phyloP scores from a whole-genome alignment of 805 yeast species.

The Saturnispora ahearnii region DNA sequence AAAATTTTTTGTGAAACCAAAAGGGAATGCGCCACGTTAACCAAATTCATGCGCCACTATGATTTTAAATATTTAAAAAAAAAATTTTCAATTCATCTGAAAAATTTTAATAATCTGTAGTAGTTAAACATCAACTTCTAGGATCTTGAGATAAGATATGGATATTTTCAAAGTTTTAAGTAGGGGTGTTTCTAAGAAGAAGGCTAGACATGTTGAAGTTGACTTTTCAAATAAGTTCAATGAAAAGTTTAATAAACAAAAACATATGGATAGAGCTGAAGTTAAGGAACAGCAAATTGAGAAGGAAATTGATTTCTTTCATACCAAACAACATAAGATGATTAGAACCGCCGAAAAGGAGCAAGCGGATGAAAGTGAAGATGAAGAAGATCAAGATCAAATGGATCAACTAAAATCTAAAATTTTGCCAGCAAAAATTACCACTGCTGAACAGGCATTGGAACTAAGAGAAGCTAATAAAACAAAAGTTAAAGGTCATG shows the following conservation, averaged over 20 bases:
- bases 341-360: constrained; percentile 18
- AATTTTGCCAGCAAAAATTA: constrained; percentile 28
- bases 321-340: constrained; percentile 36
- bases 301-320: constrained; percentile 78
- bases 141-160: constrained; percentile 36
- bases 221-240: constrained; percentile 32
- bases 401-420: neutral
- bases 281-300: constrained; percentile 38
- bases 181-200: constrained; percentile 76
- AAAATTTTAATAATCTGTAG: neutral
- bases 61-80: neutral
- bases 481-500: constrained; percentile 73
- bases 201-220: constrained; percentile 37
- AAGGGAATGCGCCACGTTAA: neutral
- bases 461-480: constrained; percentile 49
- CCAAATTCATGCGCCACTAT: neutral
- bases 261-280: constrained; percentile 28
- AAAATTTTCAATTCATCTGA: neutral
- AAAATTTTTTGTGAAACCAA: neutral
- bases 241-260: constrained; percentile 25
- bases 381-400: constrained; percentile 20
- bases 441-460: constrained; percentile 49
- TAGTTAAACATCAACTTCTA: neutral
- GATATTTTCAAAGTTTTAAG: constrained; percentile 81
- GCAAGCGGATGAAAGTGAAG: constrained; percentile 24